Evolutionary conservation across 768 basidiomycete genomes (phyloP).

Genomic region (Boletus rex-veris): DNA sequence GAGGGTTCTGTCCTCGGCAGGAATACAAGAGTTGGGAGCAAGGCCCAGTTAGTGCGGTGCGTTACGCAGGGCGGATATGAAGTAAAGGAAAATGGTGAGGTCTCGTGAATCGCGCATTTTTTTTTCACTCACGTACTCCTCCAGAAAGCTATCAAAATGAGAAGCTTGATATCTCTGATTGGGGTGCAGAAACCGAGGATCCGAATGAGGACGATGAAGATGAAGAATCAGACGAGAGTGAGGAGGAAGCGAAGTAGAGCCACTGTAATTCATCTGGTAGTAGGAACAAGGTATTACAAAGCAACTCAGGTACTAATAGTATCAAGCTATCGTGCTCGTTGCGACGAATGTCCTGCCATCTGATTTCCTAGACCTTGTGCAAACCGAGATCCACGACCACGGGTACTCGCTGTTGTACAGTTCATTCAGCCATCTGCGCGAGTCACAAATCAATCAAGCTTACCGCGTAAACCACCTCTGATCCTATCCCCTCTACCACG

Average conservation of each 20-base stretch:
- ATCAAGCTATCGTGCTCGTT: conserved; percentile 19
- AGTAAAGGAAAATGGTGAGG: conserved; percentile 56
- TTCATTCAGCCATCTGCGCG: not conserved
- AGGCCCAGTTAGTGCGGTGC: conserved; percentile 64
- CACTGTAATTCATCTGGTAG: not conserved
- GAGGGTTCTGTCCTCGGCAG: conserved; percentile 75
- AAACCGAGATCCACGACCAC: conserved; percentile 77
- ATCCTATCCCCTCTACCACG: conserved; percentile 64
- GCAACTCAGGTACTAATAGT: not conserved
- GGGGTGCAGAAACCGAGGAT: conserved; percentile 40
- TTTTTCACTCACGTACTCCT: not conserved
- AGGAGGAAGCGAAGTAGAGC: conserved; percentile 8
- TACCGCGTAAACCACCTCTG: conserved; percentile 59
- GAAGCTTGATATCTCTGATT: conserved; percentile 54
- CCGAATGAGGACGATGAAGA: conserved; percentile 23
- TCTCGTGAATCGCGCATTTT: not conserved
- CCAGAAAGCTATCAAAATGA: conserved; percentile 55
- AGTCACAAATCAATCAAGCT: conserved; percentile 13
- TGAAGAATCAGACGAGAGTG: conserved; percentile 10
- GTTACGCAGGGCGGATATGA: conserved; percentile 80
- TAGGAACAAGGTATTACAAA: not conserved
- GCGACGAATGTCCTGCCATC: conserved; percentile 46
- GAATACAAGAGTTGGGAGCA: conserved; percentile 67
- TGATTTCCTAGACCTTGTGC: conserved; percentile 81
- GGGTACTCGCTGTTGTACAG: conserved; percentile 47